These are phyloP conservation scores for Bipolaris sorokiniana DNA, from an alignment of 2,329 filamentous ascomycete species.

Conservation along the genomic window DNA sequence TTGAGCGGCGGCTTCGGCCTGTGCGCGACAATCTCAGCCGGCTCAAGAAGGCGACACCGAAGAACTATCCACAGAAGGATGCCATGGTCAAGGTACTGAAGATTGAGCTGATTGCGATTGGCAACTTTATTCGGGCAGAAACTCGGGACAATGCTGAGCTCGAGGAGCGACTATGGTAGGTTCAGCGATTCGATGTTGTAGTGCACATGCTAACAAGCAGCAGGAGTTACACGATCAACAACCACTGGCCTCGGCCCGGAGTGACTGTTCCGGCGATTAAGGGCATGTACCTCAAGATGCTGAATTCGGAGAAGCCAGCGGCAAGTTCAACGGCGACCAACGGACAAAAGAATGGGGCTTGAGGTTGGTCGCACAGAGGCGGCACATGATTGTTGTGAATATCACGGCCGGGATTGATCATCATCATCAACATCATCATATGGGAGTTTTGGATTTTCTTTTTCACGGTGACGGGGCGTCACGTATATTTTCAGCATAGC, in stretches of 20 bases:
- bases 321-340: constrained; percentile 30
- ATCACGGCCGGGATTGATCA: background rate
- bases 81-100: constrained; percentile 67
- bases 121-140: constrained; percentile 64
- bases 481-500: constrained; percentile 43
- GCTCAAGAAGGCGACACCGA: constrained; percentile 66
- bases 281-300: constrained; percentile 49
- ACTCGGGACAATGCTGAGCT: constrained; percentile 52
- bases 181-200: background rate
- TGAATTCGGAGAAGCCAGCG: constrained; percentile 40
- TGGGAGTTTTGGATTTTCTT: constrained; percentile 33
- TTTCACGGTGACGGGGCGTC: constrained; percentile 24
- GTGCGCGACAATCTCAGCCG: constrained; percentile 66
- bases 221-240: constrained; percentile 46
- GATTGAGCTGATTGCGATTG: constrained; percentile 65
- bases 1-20: constrained; percentile 62
- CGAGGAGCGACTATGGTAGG: constrained; percentile 61
- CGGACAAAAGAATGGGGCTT: constrained; percentile 34
- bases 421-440: constrained; percentile 19
- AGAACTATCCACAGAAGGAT: constrained; percentile 67
- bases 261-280: constrained; percentile 43
- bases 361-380: constrained; percentile 1
- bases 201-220: constrained; percentile 24
- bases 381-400: constrained; percentile 8
- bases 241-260: constrained; percentile 48